Conservation (phyloP, 192 early-diverging fungal species). For the Lobosporangium transversale region DNA sequence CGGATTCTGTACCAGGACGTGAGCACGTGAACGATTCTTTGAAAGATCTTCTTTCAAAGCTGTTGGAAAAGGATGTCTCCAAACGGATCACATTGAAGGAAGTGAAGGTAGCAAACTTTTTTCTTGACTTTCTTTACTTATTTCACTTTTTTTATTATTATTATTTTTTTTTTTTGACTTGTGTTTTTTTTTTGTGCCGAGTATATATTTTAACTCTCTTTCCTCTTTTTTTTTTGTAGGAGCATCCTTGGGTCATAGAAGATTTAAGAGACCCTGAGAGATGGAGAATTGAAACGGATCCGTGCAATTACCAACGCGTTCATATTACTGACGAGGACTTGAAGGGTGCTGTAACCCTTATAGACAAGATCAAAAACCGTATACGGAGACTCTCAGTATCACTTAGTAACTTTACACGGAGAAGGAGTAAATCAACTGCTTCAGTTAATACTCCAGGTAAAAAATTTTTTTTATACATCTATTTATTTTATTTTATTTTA, state of each 20-base stretch:
- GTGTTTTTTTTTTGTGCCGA: too few species aligned
- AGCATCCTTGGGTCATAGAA: conserved; percentile 89
- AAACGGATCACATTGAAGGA: conserved; percentile 87
- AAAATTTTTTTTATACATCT: neutral
- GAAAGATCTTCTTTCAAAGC: conserved; percentile 73
- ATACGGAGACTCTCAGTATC: conserved; percentile 58
- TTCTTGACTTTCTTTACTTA: too few species aligned
- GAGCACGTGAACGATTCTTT: conserved; percentile 65
- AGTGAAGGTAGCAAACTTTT: conserved; percentile 70
- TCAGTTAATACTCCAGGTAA: conserved; percentile 38
- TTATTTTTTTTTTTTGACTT: too few species aligned
- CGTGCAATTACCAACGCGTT: conserved; percentile 70
- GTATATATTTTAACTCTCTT: too few species aligned
- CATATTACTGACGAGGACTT: conserved; percentile 88
- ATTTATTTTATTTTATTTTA: neutral
- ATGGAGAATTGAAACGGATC: conserved; percentile 87
- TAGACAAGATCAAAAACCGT: conserved; percentile 61
- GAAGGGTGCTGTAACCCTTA: conserved; percentile 69
- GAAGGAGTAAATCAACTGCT: conserved; percentile 41
- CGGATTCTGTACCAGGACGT: conserved; percentile 59
- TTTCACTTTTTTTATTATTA: too few species aligned
- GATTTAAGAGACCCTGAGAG: conserved; percentile 70
- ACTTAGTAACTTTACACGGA: conserved; percentile 50
- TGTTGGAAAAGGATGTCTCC: conserved; percentile 90
- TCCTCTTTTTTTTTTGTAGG: conserved; percentile 33